phyloP scores from a whole-genome alignment of 371 early-diverging fungal genomes.

The Paraphysoderma sedebokerense region DNA sequence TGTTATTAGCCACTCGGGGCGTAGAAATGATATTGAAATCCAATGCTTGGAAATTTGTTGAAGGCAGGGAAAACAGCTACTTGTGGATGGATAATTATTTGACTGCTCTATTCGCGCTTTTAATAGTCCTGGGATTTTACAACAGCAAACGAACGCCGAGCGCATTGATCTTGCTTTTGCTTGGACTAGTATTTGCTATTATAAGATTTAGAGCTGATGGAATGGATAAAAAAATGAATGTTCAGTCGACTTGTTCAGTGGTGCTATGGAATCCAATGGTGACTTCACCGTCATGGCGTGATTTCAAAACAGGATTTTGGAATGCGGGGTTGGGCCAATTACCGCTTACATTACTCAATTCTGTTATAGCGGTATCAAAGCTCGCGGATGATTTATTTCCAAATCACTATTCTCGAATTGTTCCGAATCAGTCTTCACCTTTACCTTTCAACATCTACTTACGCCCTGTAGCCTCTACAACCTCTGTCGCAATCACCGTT shows the following conservation, averaged over 20 bases:
- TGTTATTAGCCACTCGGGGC: constrained; percentile 55
- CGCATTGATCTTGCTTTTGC: constrained; percentile 53
- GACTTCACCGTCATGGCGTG: constrained; percentile 38
- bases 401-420: no score
- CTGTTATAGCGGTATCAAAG: constrained; percentile 60
- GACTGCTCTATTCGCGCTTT: constrained; percentile 45
- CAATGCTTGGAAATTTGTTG: constrained; percentile 15
- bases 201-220: no score
- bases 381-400: constrained; percentile 72
- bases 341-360: constrained; percentile 69
- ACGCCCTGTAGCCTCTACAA: constrained; percentile 23
- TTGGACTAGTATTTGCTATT: constrained; percentile 51
- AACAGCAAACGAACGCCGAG: constrained; percentile 40
- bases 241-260: no score
- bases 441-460: not conserved
- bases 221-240: no score
- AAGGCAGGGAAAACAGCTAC: constrained; percentile 15
- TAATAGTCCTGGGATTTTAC: constrained; percentile 49
- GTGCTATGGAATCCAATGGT: no score
- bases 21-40: constrained; percentile 27
- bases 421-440: no score
- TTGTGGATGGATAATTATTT: constrained; percentile 62
- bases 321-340: constrained; percentile 76
- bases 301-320: constrained; percentile 50
- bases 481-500: constrained; percentile 43